Conservation (phyloP, 2,329 filamentous ascomycete genomes). For the Colletotrichum australisinense region DNA sequence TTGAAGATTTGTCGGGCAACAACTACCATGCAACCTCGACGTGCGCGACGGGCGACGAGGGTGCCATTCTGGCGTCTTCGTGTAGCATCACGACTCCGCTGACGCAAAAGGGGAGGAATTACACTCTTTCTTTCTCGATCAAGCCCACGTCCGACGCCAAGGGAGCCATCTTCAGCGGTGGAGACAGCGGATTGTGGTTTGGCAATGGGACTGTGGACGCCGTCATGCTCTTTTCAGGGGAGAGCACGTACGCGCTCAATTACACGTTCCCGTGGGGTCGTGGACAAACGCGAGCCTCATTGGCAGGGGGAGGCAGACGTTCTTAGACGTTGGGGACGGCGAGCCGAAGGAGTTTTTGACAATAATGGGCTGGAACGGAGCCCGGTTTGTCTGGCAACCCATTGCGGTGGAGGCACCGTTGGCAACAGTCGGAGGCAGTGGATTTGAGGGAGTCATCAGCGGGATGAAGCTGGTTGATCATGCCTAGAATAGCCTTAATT, state of each 20-base stretch:
- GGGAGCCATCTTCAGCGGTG: slow-evolving; percentile 30
- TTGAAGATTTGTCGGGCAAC: slow-evolving; percentile 38
- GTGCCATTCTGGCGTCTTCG: slow-evolving; percentile 44
- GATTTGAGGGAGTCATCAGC: slow-evolving; percentile 30
- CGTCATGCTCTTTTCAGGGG: slow-evolving; percentile 33
- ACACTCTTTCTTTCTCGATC: slow-evolving; percentile 61
- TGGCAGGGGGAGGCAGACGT: slow-evolving; percentile 26
- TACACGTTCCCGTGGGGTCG: slow-evolving; percentile 34
- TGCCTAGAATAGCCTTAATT: not conserved
- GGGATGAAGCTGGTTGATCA: slow-evolving; percentile 30
- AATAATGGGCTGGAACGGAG: slow-evolving; percentile 29
- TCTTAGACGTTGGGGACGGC: slow-evolving; percentile 26
- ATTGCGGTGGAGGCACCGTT: slow-evolving; percentile 33
- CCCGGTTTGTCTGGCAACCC: slow-evolving; percentile 25
- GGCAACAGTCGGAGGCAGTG: slow-evolving; percentile 23
- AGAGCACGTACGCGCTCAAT: slow-evolving; percentile 34
- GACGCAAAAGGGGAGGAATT: slow-evolving; percentile 65
- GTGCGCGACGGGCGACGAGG: slow-evolving; percentile 8
- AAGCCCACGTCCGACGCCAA: slow-evolving; percentile 34
- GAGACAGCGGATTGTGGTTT: slow-evolving; percentile 35
- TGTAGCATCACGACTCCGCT: slow-evolving; percentile 61
- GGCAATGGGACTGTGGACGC: slow-evolving; percentile 33
- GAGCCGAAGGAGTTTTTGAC: slow-evolving; percentile 32
- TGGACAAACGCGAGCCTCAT: slow-evolving; percentile 32
- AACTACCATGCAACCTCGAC: slow-evolving; percentile 34